Base-by-base conservation (phyloP, 208 protist species). In the Leishmania martiniquensis region DNA sequence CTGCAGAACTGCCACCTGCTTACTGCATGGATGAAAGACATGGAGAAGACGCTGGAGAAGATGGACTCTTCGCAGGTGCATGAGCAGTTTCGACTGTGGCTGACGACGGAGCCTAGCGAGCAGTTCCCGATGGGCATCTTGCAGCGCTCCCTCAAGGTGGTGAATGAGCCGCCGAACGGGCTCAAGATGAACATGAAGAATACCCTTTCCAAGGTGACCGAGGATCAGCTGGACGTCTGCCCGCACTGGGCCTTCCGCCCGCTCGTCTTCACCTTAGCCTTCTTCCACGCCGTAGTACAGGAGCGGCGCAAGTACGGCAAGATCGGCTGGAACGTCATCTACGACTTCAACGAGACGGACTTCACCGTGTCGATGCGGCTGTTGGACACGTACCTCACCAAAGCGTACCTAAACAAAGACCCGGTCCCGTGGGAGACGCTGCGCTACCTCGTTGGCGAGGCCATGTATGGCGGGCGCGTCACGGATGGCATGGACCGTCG, bases 311-410 rank as follows among this genome's bases (percentile, higher is more conserved):
- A 99, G 91, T 99, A 99, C 88, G 98, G 98, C 77, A 99, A 98
- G 89, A 97, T 99, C 78, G 99, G 99, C 34, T 99, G 99, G 99
- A 99, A 99, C 86, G 98, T 99, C 63, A 71, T 94, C 7, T 99
- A 99, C 85, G 99, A 99, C 87, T 99, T 99, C 91, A 99, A 99
- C 91, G 98, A 99, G 84, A 99, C 98, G 17, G 99, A 99, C 86
- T 99, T 99, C 87, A 92, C 90, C 32, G 96, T 99, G 17, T 99
- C 98, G n/a, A 94, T 99, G 86, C 89, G 90, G 51, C 87, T 99
- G 25, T 77, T 99, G 12, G 90, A 96, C 72, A 99, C 98, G 63
- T 99, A 99, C 82, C 85, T 99, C 37, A 98, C 93, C 47, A 99
- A 99, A 89, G 98, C 98, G 5, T 89, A 92, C 79, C 62, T 89